Conservation (phyloP, 2,329 filamentous ascomycete species). For the Aspergillus hiratsukae region DNA sequence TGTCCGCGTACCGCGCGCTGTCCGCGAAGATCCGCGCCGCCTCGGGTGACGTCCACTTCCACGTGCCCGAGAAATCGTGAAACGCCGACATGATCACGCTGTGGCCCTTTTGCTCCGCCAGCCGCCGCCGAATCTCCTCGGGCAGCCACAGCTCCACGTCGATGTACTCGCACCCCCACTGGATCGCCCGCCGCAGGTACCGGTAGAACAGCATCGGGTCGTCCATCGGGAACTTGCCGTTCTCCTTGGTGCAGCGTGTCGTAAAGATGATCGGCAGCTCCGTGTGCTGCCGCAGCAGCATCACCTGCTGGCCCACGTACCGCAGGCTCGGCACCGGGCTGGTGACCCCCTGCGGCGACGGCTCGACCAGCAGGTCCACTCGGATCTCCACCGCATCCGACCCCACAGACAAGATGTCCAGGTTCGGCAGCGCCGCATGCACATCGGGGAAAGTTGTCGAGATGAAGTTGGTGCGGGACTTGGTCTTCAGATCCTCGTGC, state of each 20-base stretch:
- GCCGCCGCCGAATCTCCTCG: constrained; percentile 63
- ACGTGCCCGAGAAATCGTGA: constrained; percentile 79
- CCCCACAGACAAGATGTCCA: constrained; percentile 82
- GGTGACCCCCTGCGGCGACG: constrained; percentile 54
- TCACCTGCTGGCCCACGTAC: constrained; percentile 82
- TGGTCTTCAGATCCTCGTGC: constrained; percentile 66
- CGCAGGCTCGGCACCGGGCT: constrained; percentile 69
- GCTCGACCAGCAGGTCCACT: constrained; percentile 75
- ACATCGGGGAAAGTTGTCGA: constrained; percentile 87
- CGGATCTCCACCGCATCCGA: constrained; percentile 81
- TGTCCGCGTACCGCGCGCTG: constrained; percentile 71
- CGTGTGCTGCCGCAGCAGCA: constrained; percentile 75
- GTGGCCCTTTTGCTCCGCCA: constrained; percentile 68
- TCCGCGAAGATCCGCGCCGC: constrained; percentile 68
- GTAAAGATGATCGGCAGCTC: constrained; percentile 90
- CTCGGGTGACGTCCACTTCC: constrained; percentile 73
- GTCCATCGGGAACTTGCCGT: constrained; percentile 80
- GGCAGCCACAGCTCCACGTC: constrained; percentile 86
- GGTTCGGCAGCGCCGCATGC: constrained; percentile 72
- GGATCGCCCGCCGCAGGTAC: constrained; percentile 77
- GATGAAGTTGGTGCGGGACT: constrained; percentile 75
- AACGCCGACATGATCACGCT: constrained; percentile 89
- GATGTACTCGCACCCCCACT: constrained; percentile 87
- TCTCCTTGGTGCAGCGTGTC: constrained; percentile 74
- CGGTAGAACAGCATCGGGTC: constrained; percentile 69